Base-by-base conservation (phyloP, 2,329 filamentous ascomycete genomes). In the Zymoseptoria ardabiliae region DNA sequence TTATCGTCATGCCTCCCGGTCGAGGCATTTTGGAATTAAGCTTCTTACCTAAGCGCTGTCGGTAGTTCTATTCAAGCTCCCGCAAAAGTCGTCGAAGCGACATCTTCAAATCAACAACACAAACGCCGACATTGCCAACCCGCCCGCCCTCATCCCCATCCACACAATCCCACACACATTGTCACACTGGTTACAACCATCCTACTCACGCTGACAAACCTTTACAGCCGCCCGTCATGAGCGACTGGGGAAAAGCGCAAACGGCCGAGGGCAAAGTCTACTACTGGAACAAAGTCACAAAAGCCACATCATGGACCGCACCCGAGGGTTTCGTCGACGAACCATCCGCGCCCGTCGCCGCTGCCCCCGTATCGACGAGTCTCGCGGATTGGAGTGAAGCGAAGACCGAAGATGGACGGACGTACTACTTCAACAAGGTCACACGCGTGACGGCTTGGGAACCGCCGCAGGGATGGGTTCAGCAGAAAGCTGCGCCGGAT, bases 391-490 rank as follows among this genome's bases (percentile, higher is more conserved):
- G 92, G 91, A 94, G 93, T 71, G 91, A 96, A 75, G 94, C 96
- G 71, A 91, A 88, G 23, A 87, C 90, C 21, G 86, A 91, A 63
- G 89, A 90, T 64, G 94, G 93, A 53, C 86, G 87, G 69, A 90
- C 93, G 72, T 99, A 99, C 76, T 99, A 91, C 69, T 93, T 92
- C 75, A 94, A 99, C 74, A 89, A 87, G 35, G 88, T 95, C 75
- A 92, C 90, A 51, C 92, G 93, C 76, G 84, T 91, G 77, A 97
- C 91, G 73, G 91, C 89, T 30, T 99, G 94, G 94, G 88, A 92
- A 70, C 92, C 96, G 82, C 94, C 94, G 58, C 61, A 62, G 22
- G 65, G 58, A 13, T 66, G 64, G 23, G 53, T 59, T n/a, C 61
- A 61, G 55, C 64, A 57, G 28, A 63, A 63, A 23, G 59, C 65